phyloP scores from a whole-genome alignment of 495 filamentous ascomycete species.

The Hyaloscypha hepaticicola region DNA sequence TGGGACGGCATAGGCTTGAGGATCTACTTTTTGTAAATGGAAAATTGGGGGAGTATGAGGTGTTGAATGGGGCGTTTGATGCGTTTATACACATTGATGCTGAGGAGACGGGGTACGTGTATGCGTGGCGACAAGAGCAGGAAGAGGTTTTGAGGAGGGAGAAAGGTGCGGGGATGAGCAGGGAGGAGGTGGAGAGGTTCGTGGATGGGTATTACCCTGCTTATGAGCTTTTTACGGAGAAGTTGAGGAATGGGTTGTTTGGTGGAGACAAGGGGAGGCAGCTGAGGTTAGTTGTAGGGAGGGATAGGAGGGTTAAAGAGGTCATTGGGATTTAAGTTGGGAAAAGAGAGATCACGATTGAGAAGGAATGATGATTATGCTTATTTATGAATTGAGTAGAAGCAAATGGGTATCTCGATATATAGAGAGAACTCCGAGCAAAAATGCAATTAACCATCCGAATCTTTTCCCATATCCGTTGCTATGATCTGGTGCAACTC shows the following conservation, averaged over 20 bases:
- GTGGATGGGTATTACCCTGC: slow-evolving; percentile 60
- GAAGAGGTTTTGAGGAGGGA: slow-evolving; percentile 64
- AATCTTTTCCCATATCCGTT: not conserved
- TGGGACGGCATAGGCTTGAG: slow-evolving; percentile 47
- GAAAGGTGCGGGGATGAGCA: slow-evolving; percentile 75
- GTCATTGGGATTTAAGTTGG: slow-evolving; percentile 33
- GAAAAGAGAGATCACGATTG: not conserved
- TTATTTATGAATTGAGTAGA: not conserved
- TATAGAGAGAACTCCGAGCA: not conserved
- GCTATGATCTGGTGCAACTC: slow-evolving; percentile 1
- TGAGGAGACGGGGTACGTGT: slow-evolving; percentile 72
- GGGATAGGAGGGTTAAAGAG: slow-evolving; percentile 61
- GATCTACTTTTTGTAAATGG: slow-evolving; percentile 74
- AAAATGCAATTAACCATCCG: not conserved
- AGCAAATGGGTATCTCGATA: slow-evolving; percentile 25
- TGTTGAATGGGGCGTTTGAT: slow-evolving; percentile 69
- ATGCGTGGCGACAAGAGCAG: slow-evolving; percentile 84
- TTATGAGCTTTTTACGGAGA: slow-evolving; percentile 72
- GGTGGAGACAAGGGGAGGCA: slow-evolving; percentile 50
- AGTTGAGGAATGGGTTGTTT: slow-evolving; percentile 64
- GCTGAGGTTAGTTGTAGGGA: slow-evolving; percentile 68
- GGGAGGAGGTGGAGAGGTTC: slow-evolving; percentile 49
- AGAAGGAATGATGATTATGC: not conserved
- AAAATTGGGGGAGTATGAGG: slow-evolving; percentile 66
- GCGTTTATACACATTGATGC: slow-evolving; percentile 90